These are phyloP conservation scores for Cupressus sempervirens DNA, from an alignment of 75 land plant genomes.

Conservation along the genomic window DNA sequence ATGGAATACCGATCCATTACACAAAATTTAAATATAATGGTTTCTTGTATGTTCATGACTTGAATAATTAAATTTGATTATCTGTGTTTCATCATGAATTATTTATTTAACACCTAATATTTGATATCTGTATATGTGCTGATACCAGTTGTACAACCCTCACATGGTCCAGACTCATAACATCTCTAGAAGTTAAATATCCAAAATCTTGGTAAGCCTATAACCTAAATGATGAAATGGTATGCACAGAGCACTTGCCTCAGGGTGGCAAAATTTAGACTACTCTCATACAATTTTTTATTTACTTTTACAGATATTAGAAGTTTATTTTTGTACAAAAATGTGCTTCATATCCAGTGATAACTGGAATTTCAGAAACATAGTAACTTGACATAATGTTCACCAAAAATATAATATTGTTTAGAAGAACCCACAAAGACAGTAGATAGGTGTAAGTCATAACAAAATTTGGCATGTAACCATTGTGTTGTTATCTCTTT, in stretches of 20 bases:
- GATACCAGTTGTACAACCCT: background rate
- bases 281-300: background rate
- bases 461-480: background rate
- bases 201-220: background rate
- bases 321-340: too few species aligned
- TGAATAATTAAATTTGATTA: background rate
- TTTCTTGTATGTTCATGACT: background rate
- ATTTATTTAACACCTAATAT: background rate
- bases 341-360: background rate
- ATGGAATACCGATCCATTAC: background rate
- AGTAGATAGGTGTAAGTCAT: background rate
- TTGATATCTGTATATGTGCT: background rate
- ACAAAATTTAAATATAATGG: too few species aligned
- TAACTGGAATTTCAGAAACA: background rate
- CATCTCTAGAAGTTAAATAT: background rate
- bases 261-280: background rate
- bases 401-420: background rate
- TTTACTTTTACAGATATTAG: too few species aligned
- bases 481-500: background rate
- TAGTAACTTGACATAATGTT: background rate
- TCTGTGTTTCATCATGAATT: background rate
- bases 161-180: background rate
- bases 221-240: too few species aligned
- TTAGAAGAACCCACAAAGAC: background rate
- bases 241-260: too few species aligned